Conservation (phyloP, 176 grass and related monocot species). For the Neostapfia colusana region DNA sequence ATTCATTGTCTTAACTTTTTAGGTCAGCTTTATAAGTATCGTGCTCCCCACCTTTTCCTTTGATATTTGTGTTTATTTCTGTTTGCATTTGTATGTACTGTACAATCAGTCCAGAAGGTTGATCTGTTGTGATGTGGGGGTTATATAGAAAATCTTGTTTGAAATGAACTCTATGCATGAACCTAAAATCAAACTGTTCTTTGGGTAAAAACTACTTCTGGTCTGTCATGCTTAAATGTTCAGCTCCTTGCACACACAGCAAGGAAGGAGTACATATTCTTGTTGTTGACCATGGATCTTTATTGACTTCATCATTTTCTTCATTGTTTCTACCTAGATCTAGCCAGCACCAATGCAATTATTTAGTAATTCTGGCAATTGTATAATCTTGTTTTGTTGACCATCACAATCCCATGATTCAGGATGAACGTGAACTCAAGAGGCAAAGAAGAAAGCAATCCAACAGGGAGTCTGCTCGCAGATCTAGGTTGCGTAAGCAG, state of each 20-base stretch:
- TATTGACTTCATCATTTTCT: conserved; percentile 7
- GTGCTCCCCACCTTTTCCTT: conserved; percentile 1
- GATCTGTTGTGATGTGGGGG: background rate
- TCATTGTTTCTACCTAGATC: background rate
- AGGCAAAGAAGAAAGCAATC: conserved; percentile 98
- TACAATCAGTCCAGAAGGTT: background rate
- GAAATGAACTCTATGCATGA: background rate
- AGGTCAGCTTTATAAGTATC: conserved; percentile 8
- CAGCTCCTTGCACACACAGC: background rate
- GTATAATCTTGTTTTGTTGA: conserved; percentile 24
- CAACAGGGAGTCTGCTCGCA: conserved; percentile 96
- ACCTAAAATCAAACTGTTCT: conserved; percentile 23
- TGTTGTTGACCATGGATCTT: background rate
- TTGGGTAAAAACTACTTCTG: background rate
- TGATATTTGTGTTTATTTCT: conserved; percentile 10
- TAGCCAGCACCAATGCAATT: background rate
- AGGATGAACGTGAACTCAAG: conserved; percentile 97
- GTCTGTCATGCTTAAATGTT: background rate
- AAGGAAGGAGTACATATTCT: background rate
- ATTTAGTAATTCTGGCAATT: conserved; percentile 1
- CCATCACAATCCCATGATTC: conserved; percentile 35
- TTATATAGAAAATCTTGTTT: conserved; percentile 22
- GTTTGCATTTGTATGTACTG: conserved; percentile 1
- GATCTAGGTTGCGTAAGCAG: conserved; percentile 99
- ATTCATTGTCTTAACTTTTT: conserved; percentile 23